A percentile compares a stretch with the other conserved stretches of the same genome.
Conservation (phyloP, 2,329 filamentous ascomycete species). For the Alternaria conjuncta region DNA sequence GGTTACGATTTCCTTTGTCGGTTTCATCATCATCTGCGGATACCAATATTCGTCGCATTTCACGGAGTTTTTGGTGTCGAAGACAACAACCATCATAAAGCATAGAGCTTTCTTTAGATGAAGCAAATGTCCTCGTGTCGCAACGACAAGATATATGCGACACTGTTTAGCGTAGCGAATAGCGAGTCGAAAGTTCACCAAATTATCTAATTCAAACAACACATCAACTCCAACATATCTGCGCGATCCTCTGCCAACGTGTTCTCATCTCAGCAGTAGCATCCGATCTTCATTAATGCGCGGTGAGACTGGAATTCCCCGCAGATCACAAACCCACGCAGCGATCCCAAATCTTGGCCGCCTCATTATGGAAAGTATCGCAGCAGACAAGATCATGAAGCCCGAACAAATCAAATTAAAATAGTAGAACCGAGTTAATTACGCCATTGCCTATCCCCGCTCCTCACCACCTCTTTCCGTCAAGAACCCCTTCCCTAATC, state of each 20-base stretch:
- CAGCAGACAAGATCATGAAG: background rate
- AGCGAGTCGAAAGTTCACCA: background rate
- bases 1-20: conserved; percentile 11
- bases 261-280: background rate
- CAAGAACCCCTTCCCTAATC: background rate
- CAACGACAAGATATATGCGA: background rate
- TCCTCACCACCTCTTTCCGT: background rate
- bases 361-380: background rate
- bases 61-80: conserved; percentile 5
- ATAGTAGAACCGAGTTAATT: background rate
- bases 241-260: background rate
- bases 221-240: background rate
- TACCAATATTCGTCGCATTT: conserved; percentile 9
- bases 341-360: background rate
- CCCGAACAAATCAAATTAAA: background rate
- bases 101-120: background rate
- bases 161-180: conserved; percentile 1
- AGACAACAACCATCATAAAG: background rate
- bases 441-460: background rate
- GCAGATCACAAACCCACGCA: background rate
- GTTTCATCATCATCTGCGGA: conserved; percentile 4
- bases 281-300: background rate
- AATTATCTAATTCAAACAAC: conserved; percentile 4
- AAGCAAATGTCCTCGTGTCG: conserved; percentile 1
- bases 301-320: background rate